phyloP scores from a whole-genome alignment of 257 asterid genomes.

The Przewalskia tangutica region DNA sequence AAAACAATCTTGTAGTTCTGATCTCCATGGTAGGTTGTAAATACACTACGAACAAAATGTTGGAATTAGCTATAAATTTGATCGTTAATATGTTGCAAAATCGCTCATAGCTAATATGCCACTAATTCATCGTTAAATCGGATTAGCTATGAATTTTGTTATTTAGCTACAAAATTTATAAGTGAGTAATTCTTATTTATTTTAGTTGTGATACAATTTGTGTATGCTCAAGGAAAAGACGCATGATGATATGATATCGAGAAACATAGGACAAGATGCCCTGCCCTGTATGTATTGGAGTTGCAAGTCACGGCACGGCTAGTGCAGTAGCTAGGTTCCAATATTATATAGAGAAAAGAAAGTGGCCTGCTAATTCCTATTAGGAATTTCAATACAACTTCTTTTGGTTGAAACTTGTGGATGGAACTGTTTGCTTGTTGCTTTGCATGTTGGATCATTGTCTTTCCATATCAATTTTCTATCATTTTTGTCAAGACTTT shows the following conservation, averaged over 20 bases:
- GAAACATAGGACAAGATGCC: not conserved
- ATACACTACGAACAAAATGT: not conserved
- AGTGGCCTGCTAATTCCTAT: too few species aligned
- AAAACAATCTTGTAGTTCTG: not conserved
- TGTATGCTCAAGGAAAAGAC: not conserved
- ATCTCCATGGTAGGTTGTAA: too few species aligned
- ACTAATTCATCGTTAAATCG: not conserved
- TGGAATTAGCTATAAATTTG: not conserved
- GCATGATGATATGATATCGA: not conserved
- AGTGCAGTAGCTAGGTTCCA: too few species aligned
- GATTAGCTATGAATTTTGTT: too few species aligned
- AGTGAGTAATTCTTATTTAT: too few species aligned
- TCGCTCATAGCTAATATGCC: not conserved
- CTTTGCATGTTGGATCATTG: not conserved
- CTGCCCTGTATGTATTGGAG: too few species aligned
- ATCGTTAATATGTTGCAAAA: not conserved
- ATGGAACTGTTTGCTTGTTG: not conserved
- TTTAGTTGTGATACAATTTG: too few species aligned
- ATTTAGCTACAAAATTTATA: not conserved
- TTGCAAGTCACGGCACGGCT: not conserved
- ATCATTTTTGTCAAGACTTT: not conserved
- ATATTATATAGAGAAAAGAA: too few species aligned
- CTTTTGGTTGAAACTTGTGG: not conserved
- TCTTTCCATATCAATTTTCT: not conserved
- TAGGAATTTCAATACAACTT: not conserved